phyloP scores from a whole-genome alignment of 1,284 basidiomycete genomes.

The Cutaneotrichosporon cyanovorans region DNA sequence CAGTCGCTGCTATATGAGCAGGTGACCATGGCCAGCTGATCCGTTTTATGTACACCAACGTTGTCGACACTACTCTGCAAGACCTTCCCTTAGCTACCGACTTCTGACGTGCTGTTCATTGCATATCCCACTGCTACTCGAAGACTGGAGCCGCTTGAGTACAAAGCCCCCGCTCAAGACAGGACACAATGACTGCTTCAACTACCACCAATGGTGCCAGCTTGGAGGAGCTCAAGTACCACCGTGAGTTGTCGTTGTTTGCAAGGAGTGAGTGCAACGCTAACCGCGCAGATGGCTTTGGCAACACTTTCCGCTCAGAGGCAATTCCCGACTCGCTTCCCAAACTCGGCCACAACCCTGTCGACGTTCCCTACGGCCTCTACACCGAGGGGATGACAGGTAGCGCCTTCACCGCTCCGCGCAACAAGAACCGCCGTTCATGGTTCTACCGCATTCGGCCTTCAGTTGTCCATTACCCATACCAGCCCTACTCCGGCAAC shows the following conservation, averaged over 20 bases:
- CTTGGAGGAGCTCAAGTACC: constrained; percentile 4
- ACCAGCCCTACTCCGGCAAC: constrained; percentile 9
- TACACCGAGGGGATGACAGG: constrained; percentile 57
- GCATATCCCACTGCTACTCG: no score
- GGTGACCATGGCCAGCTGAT: no score
- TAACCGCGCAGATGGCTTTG: constrained; percentile 7
- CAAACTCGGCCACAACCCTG: constrained; percentile 56
- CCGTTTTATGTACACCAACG: no score
- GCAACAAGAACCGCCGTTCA: constrained; percentile 50
- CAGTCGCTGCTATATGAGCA: no score
- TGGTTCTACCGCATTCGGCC: constrained; percentile 50
- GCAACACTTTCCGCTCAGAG: constrained; percentile 9
- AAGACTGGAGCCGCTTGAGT: no score
- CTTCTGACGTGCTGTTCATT: no score
- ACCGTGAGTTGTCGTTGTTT: neutral
- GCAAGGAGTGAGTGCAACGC: neutral
- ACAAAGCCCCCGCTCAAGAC: no score
- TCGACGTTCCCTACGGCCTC: constrained; percentile 56
- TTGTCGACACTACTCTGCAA: no score
- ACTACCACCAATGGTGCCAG: neutral
- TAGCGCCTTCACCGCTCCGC: constrained; percentile 55
- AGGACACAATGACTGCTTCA: neutral
- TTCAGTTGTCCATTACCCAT: constrained; percentile 55
- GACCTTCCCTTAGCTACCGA: no score
- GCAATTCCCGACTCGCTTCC: constrained; percentile 43